These are phyloP conservation scores for Hypoxylon sp. DNA, from an alignment of 2,329 filamentous ascomycete species.

Conservation along the genomic window DNA sequence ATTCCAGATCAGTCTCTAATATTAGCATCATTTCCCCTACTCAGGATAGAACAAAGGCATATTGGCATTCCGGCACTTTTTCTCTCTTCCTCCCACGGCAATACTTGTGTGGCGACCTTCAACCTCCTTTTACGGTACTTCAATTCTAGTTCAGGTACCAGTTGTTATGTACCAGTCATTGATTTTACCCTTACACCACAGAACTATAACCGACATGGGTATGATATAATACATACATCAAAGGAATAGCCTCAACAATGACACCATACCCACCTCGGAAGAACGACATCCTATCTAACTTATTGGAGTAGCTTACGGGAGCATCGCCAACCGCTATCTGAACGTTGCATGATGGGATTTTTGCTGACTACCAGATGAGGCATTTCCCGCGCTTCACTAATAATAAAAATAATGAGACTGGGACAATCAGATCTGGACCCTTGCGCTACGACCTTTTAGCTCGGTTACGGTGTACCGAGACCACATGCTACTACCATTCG, in stretches of 20 bases:
- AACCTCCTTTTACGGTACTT: constrained; percentile 11
- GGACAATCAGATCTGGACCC: constrained; percentile 28
- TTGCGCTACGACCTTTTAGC: constrained; percentile 30
- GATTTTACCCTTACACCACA: constrained; percentile 10
- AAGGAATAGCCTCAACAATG: constrained; percentile 30
- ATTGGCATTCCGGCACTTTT: constrained; percentile 29
- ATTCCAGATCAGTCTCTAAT: constrained; percentile 41
- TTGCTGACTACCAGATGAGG: constrained; percentile 43
- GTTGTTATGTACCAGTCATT: constrained; percentile 3
- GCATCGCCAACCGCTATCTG: constrained; percentile 34
- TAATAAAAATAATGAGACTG: constrained; percentile 17
- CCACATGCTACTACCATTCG: constrained; percentile 36
- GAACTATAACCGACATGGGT: background rate
- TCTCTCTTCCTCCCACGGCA: constrained; percentile 24
- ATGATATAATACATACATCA: constrained; percentile 21
- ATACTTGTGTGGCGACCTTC: constrained; percentile 12
- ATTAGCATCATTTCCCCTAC: constrained; percentile 29
- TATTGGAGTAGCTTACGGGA: constrained; percentile 43
- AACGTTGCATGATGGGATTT: constrained; percentile 36
- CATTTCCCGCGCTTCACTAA: constrained; percentile 41
- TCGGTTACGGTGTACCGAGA: constrained; percentile 36
- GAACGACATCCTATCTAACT: constrained; percentile 38
- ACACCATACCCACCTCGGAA: constrained; percentile 42
- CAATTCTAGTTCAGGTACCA: constrained; percentile 2
- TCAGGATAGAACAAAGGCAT: constrained; percentile 14